Base-by-base conservation (phyloP, 306 rosid species). In the Canavalia ensiformis region DNA sequence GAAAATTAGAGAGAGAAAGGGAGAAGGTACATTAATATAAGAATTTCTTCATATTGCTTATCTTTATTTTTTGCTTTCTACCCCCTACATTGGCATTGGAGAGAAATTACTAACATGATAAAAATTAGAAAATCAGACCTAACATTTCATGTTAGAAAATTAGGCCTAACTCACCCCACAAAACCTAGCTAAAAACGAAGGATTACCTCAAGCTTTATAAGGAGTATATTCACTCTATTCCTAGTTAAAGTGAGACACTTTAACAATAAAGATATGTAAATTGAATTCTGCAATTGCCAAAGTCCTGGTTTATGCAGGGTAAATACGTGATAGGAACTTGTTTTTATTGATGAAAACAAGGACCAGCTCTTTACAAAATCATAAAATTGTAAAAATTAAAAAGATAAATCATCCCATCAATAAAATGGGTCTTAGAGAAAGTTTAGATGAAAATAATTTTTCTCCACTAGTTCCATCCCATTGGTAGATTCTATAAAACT, bases 21-120 rank as follows among this genome's bases (percentile, higher is more conserved):
- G 93, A 90, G 81, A 93, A 88, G 99, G 99, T 95, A 74, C 29
- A 42, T 62, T 54, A 55, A 54, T 12, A 72, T 68, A 6, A 74
- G 6, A 28, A 4, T 46, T 77, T 69, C 0, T 79, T 56, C 65
- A 67, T 47, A 7, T 7, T 64, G 1, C 37, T 68, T 29, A 6
- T 28, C 45, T 81, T 2, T 52, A 3, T 7, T 8, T 37, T 65
- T 65, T 7, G 44, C 4, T 66, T 5, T 52, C 49, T 13, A 37
- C 31, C 12, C 11, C 1, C 28, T 13, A 31, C 67, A 62, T 12
- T 62, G 68, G 25, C 25, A 62, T 5, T 63, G 10, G 68, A 37
- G 30, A 34, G 30, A 63, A 37, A 64, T 7, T 66, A 8, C 13
- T 18, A 41, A 66, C 6, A 42, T 7, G 70, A 37, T 37, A 64